Conservation (phyloP, 2,329 filamentous ascomycete genomes). For the Diaporthe vexans region DNA sequence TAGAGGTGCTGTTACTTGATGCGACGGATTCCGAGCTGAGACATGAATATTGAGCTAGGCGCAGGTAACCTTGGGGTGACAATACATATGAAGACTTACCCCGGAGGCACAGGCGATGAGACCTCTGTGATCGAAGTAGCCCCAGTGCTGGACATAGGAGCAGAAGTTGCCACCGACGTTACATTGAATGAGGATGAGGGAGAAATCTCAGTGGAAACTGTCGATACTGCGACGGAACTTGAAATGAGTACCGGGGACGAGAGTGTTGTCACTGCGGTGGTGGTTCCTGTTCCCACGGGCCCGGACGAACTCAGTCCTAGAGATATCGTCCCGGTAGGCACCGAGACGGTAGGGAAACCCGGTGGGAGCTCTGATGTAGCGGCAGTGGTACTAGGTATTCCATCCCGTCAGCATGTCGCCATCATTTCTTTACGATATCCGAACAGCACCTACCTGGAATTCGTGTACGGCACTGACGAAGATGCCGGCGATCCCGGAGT, state of each 20-base stretch:
- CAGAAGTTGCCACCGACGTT: constrained; percentile 12
- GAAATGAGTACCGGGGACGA: constrained; percentile 29
- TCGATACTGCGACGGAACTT: constrained; percentile 19
- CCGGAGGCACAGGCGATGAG: not conserved
- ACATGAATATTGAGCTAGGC: not conserved
- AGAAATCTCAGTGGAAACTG: not conserved
- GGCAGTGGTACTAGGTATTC: not conserved
- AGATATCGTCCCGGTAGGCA: constrained; percentile 21
- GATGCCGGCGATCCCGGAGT: constrained; percentile 40
- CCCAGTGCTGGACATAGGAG: constrained; percentile 13
- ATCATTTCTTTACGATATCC: not conserved
- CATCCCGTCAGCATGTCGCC: not conserved
- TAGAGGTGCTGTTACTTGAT: constrained; percentile 6
- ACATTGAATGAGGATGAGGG: constrained; percentile 10
- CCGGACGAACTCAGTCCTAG: not conserved
- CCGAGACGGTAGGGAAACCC: constrained; percentile 20
- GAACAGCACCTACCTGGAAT: constrained; percentile 32
- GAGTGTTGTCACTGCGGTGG: not conserved
- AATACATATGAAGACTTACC: not conserved
- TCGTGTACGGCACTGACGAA: constrained; percentile 38
- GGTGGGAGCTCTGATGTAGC: constrained; percentile 9
- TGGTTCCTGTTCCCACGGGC: not conserved
- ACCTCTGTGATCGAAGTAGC: not conserved
- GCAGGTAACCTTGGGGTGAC: not conserved
- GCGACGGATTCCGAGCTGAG: constrained; percentile 7